Evolutionary conservation across 192 early-diverging fungal genomes (phyloP).

Genomic region (Coemansia sp.): DNA sequence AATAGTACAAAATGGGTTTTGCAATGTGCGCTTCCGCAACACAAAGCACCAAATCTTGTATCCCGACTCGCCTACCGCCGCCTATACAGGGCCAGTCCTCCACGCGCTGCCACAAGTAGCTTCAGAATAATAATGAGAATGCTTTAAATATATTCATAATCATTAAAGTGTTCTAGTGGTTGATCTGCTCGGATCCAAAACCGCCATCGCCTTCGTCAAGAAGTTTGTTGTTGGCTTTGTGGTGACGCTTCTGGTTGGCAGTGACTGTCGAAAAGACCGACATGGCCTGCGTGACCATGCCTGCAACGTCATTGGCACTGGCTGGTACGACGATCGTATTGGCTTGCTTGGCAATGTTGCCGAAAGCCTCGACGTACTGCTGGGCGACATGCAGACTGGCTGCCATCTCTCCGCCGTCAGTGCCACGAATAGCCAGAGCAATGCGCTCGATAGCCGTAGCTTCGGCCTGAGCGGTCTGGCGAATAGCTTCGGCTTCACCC

Average conservation of each 20-base stretch:
- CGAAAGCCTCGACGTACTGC: slow-evolving; percentile 95
- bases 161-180: slow-evolving; percentile 16
- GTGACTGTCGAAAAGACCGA: slow-evolving; percentile 42
- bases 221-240: neutral
- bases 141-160: neutral
- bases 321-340: slow-evolving; percentile 89
- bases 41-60: slow-evolving; percentile 2
- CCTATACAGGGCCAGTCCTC: slow-evolving; percentile 9
- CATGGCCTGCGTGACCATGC: slow-evolving; percentile 85
- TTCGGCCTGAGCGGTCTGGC: slow-evolving; percentile 78
- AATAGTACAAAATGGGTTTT: slow-evolving; percentile 17
- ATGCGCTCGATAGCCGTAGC: slow-evolving; percentile 79
- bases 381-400: slow-evolving; percentile 91
- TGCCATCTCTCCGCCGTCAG: slow-evolving; percentile 73
- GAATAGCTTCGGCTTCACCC: slow-evolving; percentile 88
- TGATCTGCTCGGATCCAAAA: slow-evolving; percentile 45
- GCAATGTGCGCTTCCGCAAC: slow-evolving; percentile 20
- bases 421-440: slow-evolving; percentile 69
- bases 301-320: slow-evolving; percentile 75
- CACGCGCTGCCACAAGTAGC: neutral
- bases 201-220: slow-evolving; percentile 25
- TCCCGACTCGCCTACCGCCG: slow-evolving; percentile 3
- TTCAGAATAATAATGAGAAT: neutral
- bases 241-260: slow-evolving; percentile 25
- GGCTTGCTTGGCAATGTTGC: slow-evolving; percentile 85